Base-by-base conservation (phyloP, 208 protist genomes). In the Trypanosoma cruzi region DNA sequence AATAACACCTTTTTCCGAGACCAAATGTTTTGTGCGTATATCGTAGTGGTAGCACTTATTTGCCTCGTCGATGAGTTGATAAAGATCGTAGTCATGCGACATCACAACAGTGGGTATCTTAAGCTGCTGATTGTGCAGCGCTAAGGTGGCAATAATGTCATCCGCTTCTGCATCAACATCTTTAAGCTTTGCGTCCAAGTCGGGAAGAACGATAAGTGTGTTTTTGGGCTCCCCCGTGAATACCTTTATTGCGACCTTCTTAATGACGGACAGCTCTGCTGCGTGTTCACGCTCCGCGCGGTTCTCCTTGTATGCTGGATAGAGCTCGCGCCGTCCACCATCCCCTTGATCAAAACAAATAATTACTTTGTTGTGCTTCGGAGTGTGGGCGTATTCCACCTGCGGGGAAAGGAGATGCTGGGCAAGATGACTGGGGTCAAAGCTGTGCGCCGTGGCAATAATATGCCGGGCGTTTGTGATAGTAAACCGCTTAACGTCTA, bases 331-430 rank as follows among this genome's bases (percentile, higher is more conserved):
- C 22, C 91, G 82, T 11, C 91, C 91, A n/a, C 91, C 91, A 73
- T 96, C 91, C 14, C 91, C 91, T n/a, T 94, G 82, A 62, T 96
- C 91, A 68, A 96, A 96, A 71, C 81, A 96, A 20, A 94, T 72
- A 49, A 96, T 82, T 18, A 96, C 75, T 69, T 89, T 89, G 80
- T 96, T 96, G 57, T 85, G 77, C 65, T 96, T 96, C 13, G 84
- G 88, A 13, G 90, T 96, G 77, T 92, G 88, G 16, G 78, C 74
- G 73, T 93, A 96, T 68, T 96, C 88, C 34, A 92, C 60, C 64
- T 94, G 88, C 0, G 90, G 90, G 1, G 90, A 94, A n/a, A 94
- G 79, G n/a, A 96, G 80, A 59, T 93, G 86, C 42, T 93, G 84
- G 16, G 82, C 71, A 5, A 96, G 77, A 64, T 96, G 90, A 31